Base-by-base conservation (phyloP, 2,329 filamentous ascomycete species). In the Oidium heveae region DNA sequence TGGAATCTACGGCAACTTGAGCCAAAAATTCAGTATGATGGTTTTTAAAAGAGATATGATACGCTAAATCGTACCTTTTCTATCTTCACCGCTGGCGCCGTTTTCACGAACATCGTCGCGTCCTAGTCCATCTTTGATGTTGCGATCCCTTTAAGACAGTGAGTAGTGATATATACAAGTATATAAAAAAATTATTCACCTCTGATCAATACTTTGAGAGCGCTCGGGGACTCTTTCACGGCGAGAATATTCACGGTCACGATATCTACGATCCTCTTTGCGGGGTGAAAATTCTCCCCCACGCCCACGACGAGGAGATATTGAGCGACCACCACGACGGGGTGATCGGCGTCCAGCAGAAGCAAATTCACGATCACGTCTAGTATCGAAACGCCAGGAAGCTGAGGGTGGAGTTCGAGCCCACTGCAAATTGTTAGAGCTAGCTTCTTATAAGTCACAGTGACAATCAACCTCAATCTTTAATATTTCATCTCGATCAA, bases 351-450 rank as follows among this genome's bases (percentile, higher is more conserved):
- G 47, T 28, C 36, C 41, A n/a, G 36, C 18, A 18, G 41, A 37
- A 18, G 36, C 34, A 33, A 22, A n/a, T 32, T 64, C 61, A 79
- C 76, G 57, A 64, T 86, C 84, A 64, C 84, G 80, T 57, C 88
- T 89, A 61, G 86, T 87, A 69, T 95, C 91, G 67, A 98, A 98
- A 58, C 91, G 85, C 91, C 91, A 98, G 33, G 88, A 96, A 54
- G 91, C 91, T 61, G 91, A 96, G 52, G 91, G 91, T 64, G 91
- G 91, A 64, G 91, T 98, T 63, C 91, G 86, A 64, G 91, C 91
- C 91, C 91, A 98, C 91, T 98, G 59, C 16, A 47, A 24, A n/a
- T 28, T n/a, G 15, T 58, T 51, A 57, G 56, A 28, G 4, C 39
- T 36, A 52, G 12, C 50, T 18, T 18, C 44, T 32, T 18, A 6